Evolutionary conservation across 2,329 filamentous ascomycete species (phyloP), one percentile per base, ranked within the genome.

Genomic region (Lachnellula suecica): DNA sequence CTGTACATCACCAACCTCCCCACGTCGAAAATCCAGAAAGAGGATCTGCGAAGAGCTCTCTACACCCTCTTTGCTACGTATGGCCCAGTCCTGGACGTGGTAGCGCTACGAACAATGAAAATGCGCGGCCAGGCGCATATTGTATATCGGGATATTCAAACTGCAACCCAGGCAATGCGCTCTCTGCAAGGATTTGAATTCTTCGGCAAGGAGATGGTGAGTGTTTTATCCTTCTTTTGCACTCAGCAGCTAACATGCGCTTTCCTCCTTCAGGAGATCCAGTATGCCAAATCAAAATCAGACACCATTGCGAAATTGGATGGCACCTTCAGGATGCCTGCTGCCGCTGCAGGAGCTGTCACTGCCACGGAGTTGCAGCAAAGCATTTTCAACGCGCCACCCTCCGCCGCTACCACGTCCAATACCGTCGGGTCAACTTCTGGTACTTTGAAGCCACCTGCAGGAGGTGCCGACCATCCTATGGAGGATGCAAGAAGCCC

Each of bases 111-210:
- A 74, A 96, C 90, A 1, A 79, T 79, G 70, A 91, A 91, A 74
- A 97, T 97, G 92, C 87, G 94, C 45, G 94, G 94, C 3, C 94
- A 99, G 72, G 94, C 94, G 56, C 94, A 97, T 66, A 77, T 99
- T 55, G 88, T 94, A 13, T 97, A 91, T 70, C 83, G 89, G 53
- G 93, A 99, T 69, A 78, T 93, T 29, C 88, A 96, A 61, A 85
- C 90, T n/a, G 91, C 91, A 47, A 96, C 92, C 22, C 91, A 96
- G 68, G 94, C 94, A 2, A 90, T 99, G 90, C 80, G 93, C 59
- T 85, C 89, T 10, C 75, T 97, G 44, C 88, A 97, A 63, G 91
- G 89, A 2, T 89, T 91, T 65, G 83, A 88, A 2, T 91, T 99
- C 60, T 87, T 95, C 59, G 94, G 92, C 15, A 85, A 83, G 59